Conservation (phyloP, 345 rosid species). For the Sisymbrium irio region DNA sequence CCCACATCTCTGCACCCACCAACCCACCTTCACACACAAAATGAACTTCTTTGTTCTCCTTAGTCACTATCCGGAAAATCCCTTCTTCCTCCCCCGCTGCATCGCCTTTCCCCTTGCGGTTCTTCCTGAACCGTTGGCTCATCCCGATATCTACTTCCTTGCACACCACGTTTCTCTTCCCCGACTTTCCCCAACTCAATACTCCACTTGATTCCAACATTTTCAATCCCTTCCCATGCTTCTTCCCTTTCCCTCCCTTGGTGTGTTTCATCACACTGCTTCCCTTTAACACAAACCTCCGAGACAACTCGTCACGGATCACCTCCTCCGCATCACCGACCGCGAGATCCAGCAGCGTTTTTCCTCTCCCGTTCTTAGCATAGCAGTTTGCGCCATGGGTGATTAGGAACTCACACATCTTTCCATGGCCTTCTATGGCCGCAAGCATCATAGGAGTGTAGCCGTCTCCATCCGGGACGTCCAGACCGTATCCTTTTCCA, state of each 20-base stretch:
- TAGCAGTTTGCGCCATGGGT: constrained; percentile 61
- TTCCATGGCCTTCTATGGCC: constrained; percentile 70
- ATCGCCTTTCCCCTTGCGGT: constrained; percentile 44
- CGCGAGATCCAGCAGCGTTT: constrained; percentile 64
- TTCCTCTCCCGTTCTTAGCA: constrained; percentile 57
- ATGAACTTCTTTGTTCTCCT: constrained; percentile 73
- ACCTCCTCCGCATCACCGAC: constrained; percentile 49
- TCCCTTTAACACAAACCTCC: constrained; percentile 56
- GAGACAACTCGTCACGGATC: constrained; percentile 70
- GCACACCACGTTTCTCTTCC: constrained; percentile 63
- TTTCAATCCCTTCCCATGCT: constrained; percentile 59
- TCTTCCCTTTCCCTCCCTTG: constrained; percentile 72
- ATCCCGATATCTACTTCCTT: constrained; percentile 60
- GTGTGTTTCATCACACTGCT: constrained; percentile 66
- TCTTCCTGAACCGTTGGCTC: constrained; percentile 50
- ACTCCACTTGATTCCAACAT: constrained; percentile 57
- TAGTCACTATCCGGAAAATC: constrained; percentile 65
- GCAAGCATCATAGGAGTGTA: constrained; percentile 94
- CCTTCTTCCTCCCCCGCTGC: constrained; percentile 49
- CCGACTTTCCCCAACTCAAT: constrained; percentile 80
- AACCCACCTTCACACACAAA: constrained; percentile 74
- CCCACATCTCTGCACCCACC: constrained; percentile 87
- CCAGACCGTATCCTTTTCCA: constrained; percentile 66
- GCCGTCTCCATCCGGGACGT: constrained; percentile 74
- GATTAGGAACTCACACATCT: constrained; percentile 63